Conservation (phyloP, 495 filamentous ascomycete species). For the Rhizodiscina lignyota region DNA sequence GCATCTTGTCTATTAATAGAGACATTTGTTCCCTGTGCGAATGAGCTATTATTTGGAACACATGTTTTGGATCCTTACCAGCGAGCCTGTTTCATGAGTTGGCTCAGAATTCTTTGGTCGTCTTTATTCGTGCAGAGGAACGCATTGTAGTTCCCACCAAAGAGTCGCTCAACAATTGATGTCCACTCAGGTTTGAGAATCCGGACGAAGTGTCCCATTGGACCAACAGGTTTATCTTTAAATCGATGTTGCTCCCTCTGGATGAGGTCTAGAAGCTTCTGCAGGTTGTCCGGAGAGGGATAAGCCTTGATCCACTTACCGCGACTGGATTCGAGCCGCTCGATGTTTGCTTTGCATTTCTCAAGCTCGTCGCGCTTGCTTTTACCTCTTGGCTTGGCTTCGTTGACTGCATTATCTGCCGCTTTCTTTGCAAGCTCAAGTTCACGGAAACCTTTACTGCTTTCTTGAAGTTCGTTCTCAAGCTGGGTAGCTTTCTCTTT, state of each 20-base stretch:
- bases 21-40: too few species aligned
- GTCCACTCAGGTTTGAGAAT: slow-evolving; percentile 71
- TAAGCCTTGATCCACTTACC: slow-evolving; percentile 39
- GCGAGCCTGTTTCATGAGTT: slow-evolving; percentile 37
- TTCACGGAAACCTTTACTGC: slow-evolving; percentile 16
- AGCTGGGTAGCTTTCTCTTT: slow-evolving; percentile 29
- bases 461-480: slow-evolving; percentile 20
- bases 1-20: not conserved
- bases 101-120: slow-evolving; percentile 46
- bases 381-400: too few species aligned
- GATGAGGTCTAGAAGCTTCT: slow-evolving; percentile 47
- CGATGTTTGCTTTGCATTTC: too few species aligned
- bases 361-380: too few species aligned
- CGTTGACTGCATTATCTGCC: slow-evolving; percentile 20
- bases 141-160: slow-evolving; percentile 45
- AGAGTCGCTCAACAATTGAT: slow-evolving; percentile 55
- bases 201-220: slow-evolving; percentile 59
- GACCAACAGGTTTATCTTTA: slow-evolving; percentile 58
- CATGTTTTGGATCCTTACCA: too few species aligned
- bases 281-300: slow-evolving; percentile 40
- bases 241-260: slow-evolving; percentile 44
- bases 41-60: too few species aligned
- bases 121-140: slow-evolving; percentile 67
- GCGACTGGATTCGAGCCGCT: too few species aligned
- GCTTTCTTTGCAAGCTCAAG: slow-evolving; percentile 24